Base-by-base conservation (phyloP, 2,329 filamentous ascomycete species). In the Dactylellina parvicollis region DNA sequence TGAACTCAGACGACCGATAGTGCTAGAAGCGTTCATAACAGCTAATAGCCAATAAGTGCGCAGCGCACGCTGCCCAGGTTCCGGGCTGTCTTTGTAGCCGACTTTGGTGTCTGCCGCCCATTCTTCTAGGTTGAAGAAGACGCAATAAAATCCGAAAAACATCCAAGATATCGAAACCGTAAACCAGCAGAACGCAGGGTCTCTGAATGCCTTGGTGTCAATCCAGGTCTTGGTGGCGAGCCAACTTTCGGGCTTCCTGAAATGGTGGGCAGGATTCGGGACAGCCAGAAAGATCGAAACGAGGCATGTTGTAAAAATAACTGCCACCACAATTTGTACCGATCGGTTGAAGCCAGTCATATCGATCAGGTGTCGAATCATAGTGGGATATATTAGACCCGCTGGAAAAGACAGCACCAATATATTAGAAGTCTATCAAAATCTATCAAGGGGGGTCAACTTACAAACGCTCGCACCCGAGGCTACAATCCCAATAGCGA, bases 91-190 rank as follows among this genome's bases (percentile, higher is more conserved):
- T 46, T 60, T 44, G 32, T 73, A 73, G 28, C 69, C 69, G 5
- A 73, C 69, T 18, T 47, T 54, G 2, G 30, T 54, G 28, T 38
- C 60, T 16, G 69, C 18, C 14, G 69, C 61, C 69, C 69, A 73
- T 30, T 73, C 55, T 24, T 73, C 69, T 9, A 73, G 28, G 32
- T 66, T 73, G 44, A 73, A 73, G 46, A 73, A 73, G 47, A 73
- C 69, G 10, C 54, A 73, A 24, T 73, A 73, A 30, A 73, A 73
- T 8, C 69, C 69, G 30, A 73, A 73, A 24, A 73, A 73, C 69
- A 66, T 73, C 60, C 60, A 73, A 38, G 30, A 66, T 24, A 66
- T 61, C 1, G 69, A 60, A 9, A 46, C 60, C 9, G 69, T 73
- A 26, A 60, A 73, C 69, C 69, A 73, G 18, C 69, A 66, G 46